Evolutionary conservation across 495 filamentous ascomycete species (phyloP), one percentile per base, ranked within the genome.

Genomic region (Hypoxylon intermedium): DNA sequence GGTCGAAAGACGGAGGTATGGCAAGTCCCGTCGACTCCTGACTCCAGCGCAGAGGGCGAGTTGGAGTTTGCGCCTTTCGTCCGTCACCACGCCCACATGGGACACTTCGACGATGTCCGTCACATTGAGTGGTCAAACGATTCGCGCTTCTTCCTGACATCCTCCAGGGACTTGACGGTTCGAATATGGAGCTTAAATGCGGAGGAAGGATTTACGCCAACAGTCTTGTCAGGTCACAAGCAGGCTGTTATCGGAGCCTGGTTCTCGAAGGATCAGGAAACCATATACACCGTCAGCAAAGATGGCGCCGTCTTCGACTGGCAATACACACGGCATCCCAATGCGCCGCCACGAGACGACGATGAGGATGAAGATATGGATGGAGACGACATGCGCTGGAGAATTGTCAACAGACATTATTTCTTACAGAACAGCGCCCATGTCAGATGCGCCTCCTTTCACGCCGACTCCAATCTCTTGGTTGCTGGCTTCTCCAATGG

Each of bases 401-500:
- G 91, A 60, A 96, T 98, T 40, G 84, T 85, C 37, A 83, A 93
- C 58, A 83, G 88, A 59, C 87, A 97, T 68, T 98, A 89, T 73
- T 97, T 98, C 74, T 85, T 91, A 83, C 95, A 97, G 72, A 89
- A 88, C 58, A 86, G 89, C 58, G 90, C 94, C 9, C 89, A 90
- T 66, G 83, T 97, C 26, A 92, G 88, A 59, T 97, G 93, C 67
- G 89, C 91, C 36, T 83, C 88, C 15, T 98, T 91, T 69, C 93
- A 98, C 67, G 76, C 92, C 2, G 78, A 84, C n/a, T 89, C 92
- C 0, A 93, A 92, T 72, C 77, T 98, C 44, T 74, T 98, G 30
- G 91, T 98, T 5, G 87, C 91, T 23, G 95, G 94, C 3, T 97
- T 98, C 68, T 97, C 94, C 20, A 93, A 93, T 53, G 94, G 94